Conservation (phyloP, 2,329 filamentous ascomycete genomes). For the Ophiocordyceps australis region DNA sequence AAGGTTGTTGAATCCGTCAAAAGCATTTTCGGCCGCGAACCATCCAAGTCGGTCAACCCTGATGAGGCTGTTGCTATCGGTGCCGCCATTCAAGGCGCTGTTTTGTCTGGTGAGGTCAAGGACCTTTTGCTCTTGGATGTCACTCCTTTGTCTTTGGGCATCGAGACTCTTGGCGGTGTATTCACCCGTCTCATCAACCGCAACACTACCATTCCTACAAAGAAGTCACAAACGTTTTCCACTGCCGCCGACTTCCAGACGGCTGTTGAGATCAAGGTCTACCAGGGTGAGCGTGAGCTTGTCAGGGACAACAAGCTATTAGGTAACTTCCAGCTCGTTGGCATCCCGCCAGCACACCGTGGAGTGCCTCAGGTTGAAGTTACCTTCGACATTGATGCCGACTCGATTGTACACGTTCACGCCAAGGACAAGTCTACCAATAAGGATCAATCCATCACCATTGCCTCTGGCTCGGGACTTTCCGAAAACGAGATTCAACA, state of each 20-base stretch:
- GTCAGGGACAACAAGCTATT: constrained; percentile 97
- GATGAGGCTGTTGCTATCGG: constrained; percentile 97
- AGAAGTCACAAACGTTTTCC: constrained; percentile 98
- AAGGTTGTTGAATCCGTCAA: constrained; percentile 95
- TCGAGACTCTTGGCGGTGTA: constrained; percentile 94
- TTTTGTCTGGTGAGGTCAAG: constrained; percentile 91
- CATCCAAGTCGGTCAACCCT: constrained; percentile 95
- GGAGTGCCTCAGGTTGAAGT: constrained; percentile 95
- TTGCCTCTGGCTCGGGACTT: constrained; percentile 92
- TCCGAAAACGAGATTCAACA: constrained; percentile 86
- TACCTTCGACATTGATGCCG: constrained; percentile 96
- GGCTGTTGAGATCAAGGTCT: constrained; percentile 98
- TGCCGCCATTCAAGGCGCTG: constrained; percentile 92
- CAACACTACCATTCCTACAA: constrained; percentile 97
- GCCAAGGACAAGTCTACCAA: constrained; percentile 98
- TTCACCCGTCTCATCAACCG: constrained; percentile 98
- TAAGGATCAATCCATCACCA: constrained; percentile 99
- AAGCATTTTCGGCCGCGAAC: constrained; percentile 89
- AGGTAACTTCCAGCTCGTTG: constrained; percentile 98
- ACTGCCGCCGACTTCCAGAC: constrained; percentile 97
- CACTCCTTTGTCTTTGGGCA: constrained; percentile 90
- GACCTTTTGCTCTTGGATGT: constrained; percentile 91
- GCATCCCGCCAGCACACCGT: constrained; percentile 88
- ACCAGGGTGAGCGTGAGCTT: constrained; percentile 98
- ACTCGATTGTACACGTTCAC: constrained; percentile 94